phyloP scores from a whole-genome alignment of 176 grass and related monocot genomes.

The Oryza coarctata region DNA sequence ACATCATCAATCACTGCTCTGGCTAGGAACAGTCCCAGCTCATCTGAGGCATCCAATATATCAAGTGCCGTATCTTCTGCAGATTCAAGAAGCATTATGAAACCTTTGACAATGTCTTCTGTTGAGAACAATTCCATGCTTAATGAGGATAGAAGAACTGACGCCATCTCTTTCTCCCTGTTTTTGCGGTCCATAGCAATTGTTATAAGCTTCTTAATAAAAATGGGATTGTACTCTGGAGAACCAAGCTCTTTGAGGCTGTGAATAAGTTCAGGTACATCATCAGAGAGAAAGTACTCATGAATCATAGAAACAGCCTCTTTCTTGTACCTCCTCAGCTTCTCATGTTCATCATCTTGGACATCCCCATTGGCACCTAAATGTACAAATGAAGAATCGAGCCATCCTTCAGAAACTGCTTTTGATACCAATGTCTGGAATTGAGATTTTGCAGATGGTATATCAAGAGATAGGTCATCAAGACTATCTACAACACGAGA shows the following conservation, averaged over 20 bases:
- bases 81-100: slow-evolving; percentile 87
- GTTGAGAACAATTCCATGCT: slow-evolving; percentile 84
- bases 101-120: slow-evolving; percentile 82
- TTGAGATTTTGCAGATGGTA: slow-evolving; percentile 77
- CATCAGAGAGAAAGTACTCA: slow-evolving; percentile 91
- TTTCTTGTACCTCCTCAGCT: slow-evolving; percentile 82
- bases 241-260: slow-evolving; percentile 74
- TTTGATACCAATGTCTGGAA: slow-evolving; percentile 61
- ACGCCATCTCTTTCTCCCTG: slow-evolving; percentile 93
- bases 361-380: slow-evolving; percentile 46
- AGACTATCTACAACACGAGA: slow-evolving; percentile 69
- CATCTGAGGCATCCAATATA: slow-evolving; percentile 89
- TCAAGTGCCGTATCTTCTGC: slow-evolving; percentile 94
- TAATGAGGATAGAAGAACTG: slow-evolving; percentile 79
- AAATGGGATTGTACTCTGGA: slow-evolving; percentile 76
- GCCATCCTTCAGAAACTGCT: slow-evolving; percentile 78
- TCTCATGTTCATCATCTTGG: slow-evolving; percentile 58
- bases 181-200: slow-evolving; percentile 94
- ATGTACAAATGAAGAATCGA: slow-evolving; percentile 58
- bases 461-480: slow-evolving; percentile 90
- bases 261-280: slow-evolving; percentile 71
- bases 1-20: slow-evolving; percentile 96
- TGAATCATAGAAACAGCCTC: slow-evolving; percentile 86
- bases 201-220: slow-evolving; percentile 92
- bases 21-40: slow-evolving; percentile 81